Base-by-base conservation (phyloP, 192 early-diverging fungal species). In the Ambispora gerdemannii region DNA sequence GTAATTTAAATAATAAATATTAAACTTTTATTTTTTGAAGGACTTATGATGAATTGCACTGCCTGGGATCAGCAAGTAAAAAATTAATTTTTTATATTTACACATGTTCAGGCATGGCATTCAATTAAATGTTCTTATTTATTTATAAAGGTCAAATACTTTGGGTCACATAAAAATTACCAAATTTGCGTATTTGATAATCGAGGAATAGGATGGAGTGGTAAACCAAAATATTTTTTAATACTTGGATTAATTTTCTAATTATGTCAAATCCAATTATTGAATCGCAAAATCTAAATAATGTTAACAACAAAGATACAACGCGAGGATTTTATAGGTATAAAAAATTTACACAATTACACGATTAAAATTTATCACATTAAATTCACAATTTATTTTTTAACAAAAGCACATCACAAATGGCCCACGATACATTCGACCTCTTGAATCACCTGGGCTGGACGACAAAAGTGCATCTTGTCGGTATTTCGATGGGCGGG, bases 111-210 rank as follows among this genome's bases (percentile, higher is more conserved):
- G n/a, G n/a, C n/a, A n/a, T n/a, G n/a, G n/a, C n/a, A n/a, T n/a
- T n/a, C n/a, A n/a, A n/a, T n/a, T n/a, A n/a, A 35, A 61, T 4
- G 4, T 61, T 15, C 8, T 65, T 36, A 15, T 31, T 32, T 15
- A 27, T 50, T 47, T 22, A 35, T 1, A 63, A 83, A 93, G 78
- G 83, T 86, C 10, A 76, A 86, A 25, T 83, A 87, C 61, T 90
- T 95, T 74, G 81, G 85, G 2, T 56, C 74, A 19, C 84, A 82
- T 24, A 82, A 82, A 19, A 84, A 90, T 47, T 93, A 86, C 71
- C 88, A 87, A 2, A 79, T 88, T 3, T 83, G 89, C 27, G 83
- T 92, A 19, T 93, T 93, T 71, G 93, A 95, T 66, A 95, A 95
- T 83, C 81, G 92, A 50, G 93, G 92, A 13, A 83, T 86, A 33